Evolutionary conservation across 768 basidiomycete genomes (phyloP).

Genomic region (Phylloporus arenicola): DNA sequence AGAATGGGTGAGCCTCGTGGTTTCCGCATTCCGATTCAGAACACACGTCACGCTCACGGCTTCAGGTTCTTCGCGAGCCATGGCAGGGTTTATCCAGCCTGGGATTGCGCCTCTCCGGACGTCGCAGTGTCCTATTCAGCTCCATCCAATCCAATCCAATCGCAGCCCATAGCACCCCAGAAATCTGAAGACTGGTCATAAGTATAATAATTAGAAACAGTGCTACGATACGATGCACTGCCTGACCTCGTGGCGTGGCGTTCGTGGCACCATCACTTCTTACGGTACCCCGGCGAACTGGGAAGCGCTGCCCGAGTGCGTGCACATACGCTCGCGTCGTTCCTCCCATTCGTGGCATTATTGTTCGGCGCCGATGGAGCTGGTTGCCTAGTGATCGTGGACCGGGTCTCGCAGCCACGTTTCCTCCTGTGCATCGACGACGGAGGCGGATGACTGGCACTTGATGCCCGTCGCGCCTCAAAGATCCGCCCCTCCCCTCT

Average conservation of each 20-base stretch:
- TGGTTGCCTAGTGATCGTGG: neutral
- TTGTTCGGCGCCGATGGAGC: neutral
- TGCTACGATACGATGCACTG: neutral
- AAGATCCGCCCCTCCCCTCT: neutral
- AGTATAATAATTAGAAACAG: neutral
- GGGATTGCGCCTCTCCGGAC: neutral
- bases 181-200: neutral
- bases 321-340: neutral
- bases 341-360: neutral
- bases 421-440: neutral
- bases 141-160: neutral
- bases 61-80: neutral
- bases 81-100: neutral
- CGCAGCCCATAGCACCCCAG: neutral
- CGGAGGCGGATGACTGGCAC: neutral
- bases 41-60: neutral
- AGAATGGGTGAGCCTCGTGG: neutral
- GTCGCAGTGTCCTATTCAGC: neutral
- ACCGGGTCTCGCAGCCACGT: too few species aligned
- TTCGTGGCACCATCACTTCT: neutral
- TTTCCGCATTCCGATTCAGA: neutral
- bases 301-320: neutral
- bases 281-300: neutral
- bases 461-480: neutral
- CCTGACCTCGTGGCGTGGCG: neutral